Base-by-base conservation (phyloP, 208 protist genomes). In the Leishmania amazonensis region DNA sequence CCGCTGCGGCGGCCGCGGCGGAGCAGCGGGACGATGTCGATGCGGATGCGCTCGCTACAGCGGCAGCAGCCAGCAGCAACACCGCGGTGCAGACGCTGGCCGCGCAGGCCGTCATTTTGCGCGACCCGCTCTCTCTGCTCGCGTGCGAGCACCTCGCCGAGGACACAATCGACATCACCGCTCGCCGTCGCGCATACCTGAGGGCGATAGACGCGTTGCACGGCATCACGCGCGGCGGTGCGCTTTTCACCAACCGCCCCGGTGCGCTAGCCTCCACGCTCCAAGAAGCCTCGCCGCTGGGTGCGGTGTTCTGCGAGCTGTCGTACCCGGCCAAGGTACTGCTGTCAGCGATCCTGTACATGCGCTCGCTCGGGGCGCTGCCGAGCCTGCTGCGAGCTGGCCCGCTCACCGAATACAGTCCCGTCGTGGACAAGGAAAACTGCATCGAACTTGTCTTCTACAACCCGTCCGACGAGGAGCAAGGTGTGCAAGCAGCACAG, bases 361-460 rank as follows among this genome's bases (percentile, higher is more conserved):
- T 96, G 54, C 89, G 94, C 45, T 89, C 94, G 9, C 81, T 97
- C n/a, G 94, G 94, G 72, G 94, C 92, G 17, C 87, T 97, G 71
- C 94, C 94, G 17, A 95, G 89, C 49, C 84, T 97, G 58, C 80
- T 95, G 42, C 94, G 91, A 45, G 92, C 91, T 24, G 88, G 78
- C 47, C 94, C 94, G 9, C 81, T 97, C 17, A 89, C 87, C 15
- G 87, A 86, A 35, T 85, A 90, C 79, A 92, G 90, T 62, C 83
- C 81, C 42, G 85, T 97, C 11, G 80, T 94, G 42, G 94, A 90
- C 79, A 97, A 95, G 88, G 87, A 91, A 73, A 89, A 95, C 88
- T 97, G 94, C 83, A 81, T 97, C 31, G 91, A 97, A 78, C 90
- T 97, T 68, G 85, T 95, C 47, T 97, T 97, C 51, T 89, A 89